Conservation (phyloP, 345 rosid species). For the Boechera divaricarpa region DNA sequence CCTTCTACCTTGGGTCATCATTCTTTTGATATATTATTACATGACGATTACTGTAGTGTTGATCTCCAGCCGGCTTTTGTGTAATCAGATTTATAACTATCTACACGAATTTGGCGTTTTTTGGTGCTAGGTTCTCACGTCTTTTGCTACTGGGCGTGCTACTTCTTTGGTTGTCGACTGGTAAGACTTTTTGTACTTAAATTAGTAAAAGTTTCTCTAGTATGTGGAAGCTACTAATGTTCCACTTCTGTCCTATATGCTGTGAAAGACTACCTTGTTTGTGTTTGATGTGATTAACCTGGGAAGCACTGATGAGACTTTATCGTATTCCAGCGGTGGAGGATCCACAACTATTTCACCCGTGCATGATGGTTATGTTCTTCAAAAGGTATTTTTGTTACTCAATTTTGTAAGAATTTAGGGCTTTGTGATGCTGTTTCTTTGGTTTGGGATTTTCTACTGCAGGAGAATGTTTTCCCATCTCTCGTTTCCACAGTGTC, state of each 20-base stretch:
- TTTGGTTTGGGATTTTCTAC: slow-evolving; percentile 13
- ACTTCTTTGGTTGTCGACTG: slow-evolving; percentile 97
- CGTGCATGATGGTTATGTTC: slow-evolving; percentile 97
- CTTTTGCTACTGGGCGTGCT: slow-evolving; percentile 98
- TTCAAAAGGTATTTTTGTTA: slow-evolving; percentile 75
- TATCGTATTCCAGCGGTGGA: slow-evolving; percentile 75
- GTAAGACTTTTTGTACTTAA: slow-evolving; percentile 47
- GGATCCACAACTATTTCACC: slow-evolving; percentile 97
- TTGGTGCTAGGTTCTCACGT: slow-evolving; percentile 83
- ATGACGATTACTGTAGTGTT: not conserved
- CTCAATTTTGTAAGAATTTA: not conserved
- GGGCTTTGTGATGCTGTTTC: slow-evolving; percentile 8
- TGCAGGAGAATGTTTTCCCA: not conserved
- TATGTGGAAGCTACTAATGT: slow-evolving; percentile 20
- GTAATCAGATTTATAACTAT: slow-evolving; percentile 23
- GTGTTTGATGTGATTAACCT: slow-evolving; percentile 8
- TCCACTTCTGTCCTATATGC: slow-evolving; percentile 22
- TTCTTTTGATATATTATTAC: not conserved
- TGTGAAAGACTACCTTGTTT: slow-evolving; percentile 25
- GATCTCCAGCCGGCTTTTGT: not conserved
- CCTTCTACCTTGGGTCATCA: slow-evolving; percentile 28
- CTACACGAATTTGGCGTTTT: slow-evolving; percentile 35
- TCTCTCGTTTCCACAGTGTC: not conserved
- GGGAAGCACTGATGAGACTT: slow-evolving; percentile 21
- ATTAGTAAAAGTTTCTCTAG: not conserved